Conservation (phyloP, 148 eudicot species). For the Tetragonia tetragonoides region DNA sequence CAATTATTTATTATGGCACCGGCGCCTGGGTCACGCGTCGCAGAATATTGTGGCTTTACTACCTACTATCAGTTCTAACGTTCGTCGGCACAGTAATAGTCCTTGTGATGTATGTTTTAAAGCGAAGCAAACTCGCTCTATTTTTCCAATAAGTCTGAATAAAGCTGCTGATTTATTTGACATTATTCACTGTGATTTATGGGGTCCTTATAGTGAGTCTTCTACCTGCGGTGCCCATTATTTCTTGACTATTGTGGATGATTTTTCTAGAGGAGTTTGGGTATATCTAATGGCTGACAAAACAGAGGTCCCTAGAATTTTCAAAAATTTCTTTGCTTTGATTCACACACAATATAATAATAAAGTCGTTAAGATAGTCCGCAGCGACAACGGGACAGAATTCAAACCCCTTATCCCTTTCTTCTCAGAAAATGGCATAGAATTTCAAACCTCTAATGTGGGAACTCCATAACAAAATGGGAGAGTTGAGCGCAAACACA, state of each 20-base stretch:
- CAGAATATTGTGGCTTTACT: neutral
- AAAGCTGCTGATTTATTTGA: neutral
- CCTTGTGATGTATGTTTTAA: neutral
- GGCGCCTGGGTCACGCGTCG: neutral
- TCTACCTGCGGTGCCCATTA: neutral
- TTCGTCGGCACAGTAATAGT: neutral
- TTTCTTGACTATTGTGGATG: neutral
- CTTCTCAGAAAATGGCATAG: too few relatives aligned
- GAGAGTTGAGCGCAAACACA: too few relatives aligned
- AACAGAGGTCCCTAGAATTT: neutral
- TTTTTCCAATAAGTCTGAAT: neutral
- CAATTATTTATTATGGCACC: neutral
- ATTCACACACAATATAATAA: too few relatives aligned
- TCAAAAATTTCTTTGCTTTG: neutral
- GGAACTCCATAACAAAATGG: too few relatives aligned
- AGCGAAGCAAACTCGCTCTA: neutral
- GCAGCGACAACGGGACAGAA: too few relatives aligned
- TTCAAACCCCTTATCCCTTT: too few relatives aligned
- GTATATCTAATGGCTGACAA: neutral
- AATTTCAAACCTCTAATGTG: too few relatives aligned
- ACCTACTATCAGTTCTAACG: neutral
- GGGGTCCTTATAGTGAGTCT: neutral
- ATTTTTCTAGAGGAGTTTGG: neutral
- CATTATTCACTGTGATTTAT: neutral
- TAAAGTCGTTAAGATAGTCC: too few relatives aligned